Conservation (phyloP, 352 stramenopile species). For the Pythium phragmiticola region DNA sequence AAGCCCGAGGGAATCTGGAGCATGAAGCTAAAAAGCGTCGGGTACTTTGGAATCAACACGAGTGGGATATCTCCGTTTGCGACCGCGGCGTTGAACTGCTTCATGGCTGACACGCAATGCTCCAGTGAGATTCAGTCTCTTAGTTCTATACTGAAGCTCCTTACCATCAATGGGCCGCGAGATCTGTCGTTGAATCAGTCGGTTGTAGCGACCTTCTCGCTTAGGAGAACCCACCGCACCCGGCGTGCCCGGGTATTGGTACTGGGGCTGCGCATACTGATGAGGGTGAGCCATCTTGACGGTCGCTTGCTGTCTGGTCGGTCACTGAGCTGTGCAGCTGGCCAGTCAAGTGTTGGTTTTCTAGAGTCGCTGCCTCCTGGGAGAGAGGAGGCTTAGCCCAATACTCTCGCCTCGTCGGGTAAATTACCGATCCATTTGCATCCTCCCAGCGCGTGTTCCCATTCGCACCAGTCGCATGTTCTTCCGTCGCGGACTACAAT, state of each 20-base stretch:
- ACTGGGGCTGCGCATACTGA: constrained; percentile 21
- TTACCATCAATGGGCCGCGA: constrained; percentile 46
- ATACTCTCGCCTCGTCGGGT: too few relatives aligned
- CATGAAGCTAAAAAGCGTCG: constrained; percentile 51
- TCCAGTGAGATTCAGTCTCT: background rate
- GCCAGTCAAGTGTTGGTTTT: too few relatives aligned
- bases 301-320: too few relatives aligned
- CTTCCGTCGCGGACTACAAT: too few relatives aligned
- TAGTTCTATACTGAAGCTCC: too few relatives aligned
- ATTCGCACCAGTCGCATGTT: too few relatives aligned
- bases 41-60: constrained; percentile 59
- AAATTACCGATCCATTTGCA: too few relatives aligned
- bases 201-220: constrained; percentile 34
- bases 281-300: background rate
- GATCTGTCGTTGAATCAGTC: constrained; percentile 58
- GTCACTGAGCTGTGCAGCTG: too few relatives aligned
- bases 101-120: constrained; percentile 31
- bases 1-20: constrained; percentile 59
- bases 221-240: constrained; percentile 10
- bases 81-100: constrained; percentile 47
- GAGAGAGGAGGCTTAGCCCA: too few relatives aligned
- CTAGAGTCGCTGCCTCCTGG: too few relatives aligned
- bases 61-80: constrained; percentile 58
- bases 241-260: constrained; percentile 7
- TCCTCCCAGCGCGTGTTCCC: too few relatives aligned